Evolutionary conservation across 176 grass and related monocot genomes (phyloP).

Genomic region (Carex scoparia): DNA sequence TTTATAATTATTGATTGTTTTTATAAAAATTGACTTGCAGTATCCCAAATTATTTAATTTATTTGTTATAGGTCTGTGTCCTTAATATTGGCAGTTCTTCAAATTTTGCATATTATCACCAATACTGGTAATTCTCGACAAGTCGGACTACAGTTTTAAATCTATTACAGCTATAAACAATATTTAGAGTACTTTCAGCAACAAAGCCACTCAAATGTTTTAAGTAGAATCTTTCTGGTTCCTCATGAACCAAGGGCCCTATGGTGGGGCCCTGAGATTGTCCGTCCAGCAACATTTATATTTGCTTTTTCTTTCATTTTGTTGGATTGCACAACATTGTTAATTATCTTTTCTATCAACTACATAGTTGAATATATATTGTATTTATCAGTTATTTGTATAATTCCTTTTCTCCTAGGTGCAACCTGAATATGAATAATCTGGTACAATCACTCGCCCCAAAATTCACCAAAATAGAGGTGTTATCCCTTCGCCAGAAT

Average conservation of each 20-base stretch:
- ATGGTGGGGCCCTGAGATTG: not conserved
- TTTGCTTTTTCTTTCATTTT: not conserved
- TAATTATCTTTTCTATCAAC: not conserved
- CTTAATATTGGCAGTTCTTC: not conserved
- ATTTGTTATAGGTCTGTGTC: not conserved
- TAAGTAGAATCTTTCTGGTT: not conserved
- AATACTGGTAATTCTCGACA: not conserved
- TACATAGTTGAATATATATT: not conserved
- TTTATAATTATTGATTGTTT: not conserved
- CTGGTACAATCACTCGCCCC: constrained; percentile 53
- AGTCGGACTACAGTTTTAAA: not conserved
- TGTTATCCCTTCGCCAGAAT: constrained; percentile 61
- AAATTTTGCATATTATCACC: not conserved
- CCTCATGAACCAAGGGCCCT: not conserved
- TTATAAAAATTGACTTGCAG: not conserved
- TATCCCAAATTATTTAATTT: not conserved
- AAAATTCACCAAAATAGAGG: constrained; percentile 70
- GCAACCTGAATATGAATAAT: constrained; percentile 68
- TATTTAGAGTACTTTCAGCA: not conserved
- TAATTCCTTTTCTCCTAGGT: constrained; percentile 36
- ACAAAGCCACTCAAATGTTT: not conserved
- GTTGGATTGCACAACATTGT: not conserved
- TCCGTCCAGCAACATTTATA: not conserved
- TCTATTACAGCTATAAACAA: not conserved
- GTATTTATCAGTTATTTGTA: not conserved